Base-by-base conservation (phyloP, 202 grass and related monocot genomes). In the Bolboschoenoplectus hybrid region DNA sequence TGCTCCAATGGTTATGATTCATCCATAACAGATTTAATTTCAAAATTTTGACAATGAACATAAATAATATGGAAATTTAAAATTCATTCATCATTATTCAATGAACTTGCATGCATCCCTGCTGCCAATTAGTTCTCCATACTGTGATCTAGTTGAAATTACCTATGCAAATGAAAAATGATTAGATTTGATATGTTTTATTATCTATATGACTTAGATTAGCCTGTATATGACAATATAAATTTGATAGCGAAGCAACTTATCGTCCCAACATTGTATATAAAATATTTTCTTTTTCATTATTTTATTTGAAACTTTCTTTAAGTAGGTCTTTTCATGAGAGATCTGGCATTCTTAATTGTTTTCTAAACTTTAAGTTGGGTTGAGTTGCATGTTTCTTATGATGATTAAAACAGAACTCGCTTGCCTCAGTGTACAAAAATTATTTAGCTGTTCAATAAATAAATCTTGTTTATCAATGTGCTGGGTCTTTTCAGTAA, bases 361-460 rank as follows among this genome's bases (percentile, higher is more conserved):
- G 34, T 60, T 80, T 41, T 9, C 35, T 58, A 19, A 60, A 40
- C 3, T 74, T 50, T 43, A 43, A 80, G 14, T 58, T 80, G 2
- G 34, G 12, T 79, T 9, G 13, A 17, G 2, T 10, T 80, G 75
- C 53, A 19, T 56, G 35, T 19, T 7, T 19, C 35, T 60, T 80
- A 58, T 58, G 34, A 79, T 79, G 14, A 79, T 58, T 79, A 60
- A 10, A 60, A 60, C 3, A n/a, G 51, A 80, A 43, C 75, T 79
- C 6, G 4, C 7, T 34, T 79, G 6, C 17, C 6, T 3, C 26
- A 71, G 9, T 79, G 52, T 79, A 52, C 34, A 35, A 20, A 60
- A 39, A 61, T 34, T 43, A 57, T 17, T 71, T 19, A 58, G 51
- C 2, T 79, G 13, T 41, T 60, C 60, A 19, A 60, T 80, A 57